These are phyloP conservation scores for Stereocaulon alpinum DNA, from an alignment of 495 filamentous ascomycete genomes.

Conservation along the genomic window DNA sequence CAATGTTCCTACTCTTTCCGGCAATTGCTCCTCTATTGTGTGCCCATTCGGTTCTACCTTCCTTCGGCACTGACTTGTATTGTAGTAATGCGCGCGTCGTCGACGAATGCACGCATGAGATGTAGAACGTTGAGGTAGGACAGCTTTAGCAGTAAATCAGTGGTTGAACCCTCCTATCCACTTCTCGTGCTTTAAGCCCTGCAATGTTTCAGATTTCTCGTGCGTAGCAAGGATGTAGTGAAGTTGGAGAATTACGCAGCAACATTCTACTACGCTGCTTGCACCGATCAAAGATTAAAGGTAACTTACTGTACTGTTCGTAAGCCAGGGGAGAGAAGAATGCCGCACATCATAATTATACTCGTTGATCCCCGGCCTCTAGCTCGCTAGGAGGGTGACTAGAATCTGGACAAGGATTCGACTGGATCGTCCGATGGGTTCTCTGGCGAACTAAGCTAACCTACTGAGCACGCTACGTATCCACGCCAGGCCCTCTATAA, in stretches of 20 bases:
- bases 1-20: not conserved
- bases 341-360: not conserved
- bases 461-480: not conserved
- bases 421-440: conserved; percentile 2
- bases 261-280: not conserved
- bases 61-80: not conserved
- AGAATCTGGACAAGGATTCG: conserved; percentile 2
- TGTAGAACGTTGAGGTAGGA: not conserved
- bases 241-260: not conserved
- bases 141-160: not conserved
- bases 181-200: not conserved
- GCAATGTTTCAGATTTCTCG: not conserved
- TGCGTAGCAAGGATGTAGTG: not conserved
- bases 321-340: not conserved
- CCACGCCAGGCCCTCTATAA: not conserved
- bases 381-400: not conserved
- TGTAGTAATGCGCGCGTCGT: not conserved
- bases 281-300: not conserved
- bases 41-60: not conserved
- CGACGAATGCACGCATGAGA: not conserved
- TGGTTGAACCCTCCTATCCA: not conserved
- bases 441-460: not conserved
- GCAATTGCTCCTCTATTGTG: not conserved
- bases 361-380: not conserved
- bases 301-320: not conserved